phyloP scores from a whole-genome alignment of 768 basidiomycete species.

The Polyporus arcularius region DNA sequence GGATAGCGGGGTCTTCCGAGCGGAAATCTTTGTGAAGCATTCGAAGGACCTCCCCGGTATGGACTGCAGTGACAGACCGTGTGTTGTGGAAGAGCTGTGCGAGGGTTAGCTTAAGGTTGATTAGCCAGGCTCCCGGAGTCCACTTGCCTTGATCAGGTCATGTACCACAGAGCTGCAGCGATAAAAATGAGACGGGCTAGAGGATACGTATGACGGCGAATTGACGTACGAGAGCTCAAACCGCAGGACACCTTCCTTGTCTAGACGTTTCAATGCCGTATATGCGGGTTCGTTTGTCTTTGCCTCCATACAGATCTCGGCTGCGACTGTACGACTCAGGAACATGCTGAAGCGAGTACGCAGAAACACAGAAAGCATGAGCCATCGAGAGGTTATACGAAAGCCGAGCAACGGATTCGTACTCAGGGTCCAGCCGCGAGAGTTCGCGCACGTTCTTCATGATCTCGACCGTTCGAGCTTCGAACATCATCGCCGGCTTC shows the following conservation, averaged over 20 bases:
- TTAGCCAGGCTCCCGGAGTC: not conserved
- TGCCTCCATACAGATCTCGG: slow-evolving; percentile 81
- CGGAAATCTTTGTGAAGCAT: slow-evolving; percentile 71
- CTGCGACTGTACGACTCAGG: slow-evolving; percentile 79
- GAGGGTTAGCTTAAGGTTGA: not conserved
- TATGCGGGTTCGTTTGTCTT: slow-evolving; percentile 72
- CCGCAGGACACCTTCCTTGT: slow-evolving; percentile 63
- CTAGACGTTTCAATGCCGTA: slow-evolving; percentile 63
- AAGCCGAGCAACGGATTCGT: slow-evolving; percentile 23
- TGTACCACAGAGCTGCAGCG: slow-evolving; percentile 51
- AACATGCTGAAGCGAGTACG: slow-evolving; percentile 61
- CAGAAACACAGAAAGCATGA: slow-evolving; percentile 6
- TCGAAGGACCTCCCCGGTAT: slow-evolving; percentile 54
- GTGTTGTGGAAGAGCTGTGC: slow-evolving; percentile 67
- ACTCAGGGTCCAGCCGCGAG: slow-evolving; percentile 70
- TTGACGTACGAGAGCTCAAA: slow-evolving; percentile 64
- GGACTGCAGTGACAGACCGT: slow-evolving; percentile 57
- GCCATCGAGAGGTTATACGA: slow-evolving; percentile 4
- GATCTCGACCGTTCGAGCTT: slow-evolving; percentile 61
- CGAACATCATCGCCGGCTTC: slow-evolving; percentile 49
- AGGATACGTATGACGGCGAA: slow-evolving; percentile 3
- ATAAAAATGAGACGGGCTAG: not conserved
- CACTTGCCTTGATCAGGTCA: slow-evolving; percentile 64
- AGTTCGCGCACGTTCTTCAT: slow-evolving; percentile 70
- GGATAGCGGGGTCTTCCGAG: slow-evolving; percentile 56